Conservation (phyloP, 176 grass and related monocot genomes). For the Ensete glaucum region DNA sequence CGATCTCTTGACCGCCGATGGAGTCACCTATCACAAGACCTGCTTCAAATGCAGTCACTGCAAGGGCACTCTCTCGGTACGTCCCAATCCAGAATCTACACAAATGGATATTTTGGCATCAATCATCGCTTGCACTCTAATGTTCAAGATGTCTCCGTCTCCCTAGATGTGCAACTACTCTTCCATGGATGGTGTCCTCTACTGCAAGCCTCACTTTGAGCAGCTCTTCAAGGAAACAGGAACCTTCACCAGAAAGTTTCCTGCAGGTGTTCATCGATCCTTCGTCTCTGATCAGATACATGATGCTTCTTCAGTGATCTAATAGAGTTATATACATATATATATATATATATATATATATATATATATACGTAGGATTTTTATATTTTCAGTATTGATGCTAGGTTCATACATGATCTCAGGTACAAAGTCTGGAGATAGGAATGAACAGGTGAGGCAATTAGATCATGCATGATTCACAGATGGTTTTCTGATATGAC, state of each 20-base stretch:
- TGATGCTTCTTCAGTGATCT: too few relatives aligned
- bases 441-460: neutral
- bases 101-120: too few relatives aligned
- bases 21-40: slow-evolving; percentile 11
- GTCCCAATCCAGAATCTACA: neutral
- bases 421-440: neutral
- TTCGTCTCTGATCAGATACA: too few relatives aligned
- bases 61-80: slow-evolving; percentile 69
- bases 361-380: too few relatives aligned
- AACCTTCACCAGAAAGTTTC: slow-evolving; percentile 84
- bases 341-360: too few relatives aligned
- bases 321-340: too few relatives aligned
- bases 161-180: slow-evolving; percentile 83
- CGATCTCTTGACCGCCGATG: slow-evolving; percentile 71
- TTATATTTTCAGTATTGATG: too few relatives aligned
- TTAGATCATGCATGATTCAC: too few relatives aligned
- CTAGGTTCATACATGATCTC: neutral
- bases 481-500: too few relatives aligned
- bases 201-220: slow-evolving; percentile 98
- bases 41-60: slow-evolving; percentile 21
- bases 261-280: neutral
- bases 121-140: too few relatives aligned
- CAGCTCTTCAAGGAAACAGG: slow-evolving; percentile 98
- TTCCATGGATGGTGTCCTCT: slow-evolving; percentile 94
- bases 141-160: neutral